Evolutionary conservation across 176 grass and related monocot genomes (phyloP).

Genomic region (Luzula sylvatica): DNA sequence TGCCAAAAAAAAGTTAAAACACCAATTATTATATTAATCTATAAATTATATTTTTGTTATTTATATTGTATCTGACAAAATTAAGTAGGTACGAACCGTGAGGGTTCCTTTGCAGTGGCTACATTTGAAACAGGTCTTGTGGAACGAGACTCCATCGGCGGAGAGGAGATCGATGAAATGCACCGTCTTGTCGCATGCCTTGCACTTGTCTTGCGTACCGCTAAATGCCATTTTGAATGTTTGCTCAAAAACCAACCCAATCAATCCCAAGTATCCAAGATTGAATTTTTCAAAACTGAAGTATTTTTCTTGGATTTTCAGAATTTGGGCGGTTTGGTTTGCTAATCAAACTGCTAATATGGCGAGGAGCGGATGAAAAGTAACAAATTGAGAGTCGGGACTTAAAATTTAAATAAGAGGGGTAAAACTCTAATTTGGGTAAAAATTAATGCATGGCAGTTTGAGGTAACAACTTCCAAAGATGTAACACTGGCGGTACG

Average conservation of each 20-base stretch:
- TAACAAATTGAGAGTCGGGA: background rate
- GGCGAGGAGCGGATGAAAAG: conserved; percentile 5
- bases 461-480: background rate
- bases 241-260: conserved; percentile 2
- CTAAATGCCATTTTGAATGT: conserved; percentile 51
- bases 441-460: conserved; percentile 3
- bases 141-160: conserved; percentile 33
- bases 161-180: conserved; percentile 71
- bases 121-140: conserved; percentile 88
- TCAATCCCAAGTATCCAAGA: conserved; percentile 14
- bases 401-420: conserved; percentile 15
- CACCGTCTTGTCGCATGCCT: conserved; percentile 57
- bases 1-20: no score
- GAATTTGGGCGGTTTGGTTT: conserved; percentile 11
- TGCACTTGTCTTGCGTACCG: conserved; percentile 64
- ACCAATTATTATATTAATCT: background rate
- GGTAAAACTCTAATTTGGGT: conserved; percentile 6
- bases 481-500: background rate
- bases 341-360: conserved; percentile 14
- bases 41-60: conserved; percentile 5
- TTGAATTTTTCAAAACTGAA: background rate
- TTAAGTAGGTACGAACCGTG: conserved; percentile 19
- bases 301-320: background rate
- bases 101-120: conserved; percentile 75
- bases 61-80: conserved; percentile 3